Base-by-base conservation (phyloP, 371 early-diverging fungal species). In the Mucor circinelloides region DNA sequence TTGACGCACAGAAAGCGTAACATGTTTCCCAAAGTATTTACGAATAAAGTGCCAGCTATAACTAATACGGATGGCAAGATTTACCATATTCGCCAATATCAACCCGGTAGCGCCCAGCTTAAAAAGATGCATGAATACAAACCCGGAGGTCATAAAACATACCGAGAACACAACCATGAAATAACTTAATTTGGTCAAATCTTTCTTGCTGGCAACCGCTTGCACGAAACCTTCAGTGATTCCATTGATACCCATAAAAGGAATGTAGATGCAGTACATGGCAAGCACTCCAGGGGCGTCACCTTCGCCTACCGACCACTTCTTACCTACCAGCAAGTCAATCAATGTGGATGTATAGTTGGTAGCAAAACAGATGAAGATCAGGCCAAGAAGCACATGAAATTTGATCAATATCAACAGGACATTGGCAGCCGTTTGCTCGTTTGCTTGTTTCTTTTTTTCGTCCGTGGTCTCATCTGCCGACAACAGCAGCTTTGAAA, bases 201-300 rank as follows among this genome's bases (percentile, higher is more conserved):
- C 89, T 2, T 72, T 67, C 48, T 85, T 79, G 6, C 86, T 79
- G 0, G 93, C 97, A 2, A 94, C 92, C 3, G 94, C 92, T 65
- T 95, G 95, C 17, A 96, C 88, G 71, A 96, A 97, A 0, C 93
- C 94, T 76, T 99, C 99, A 0, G 94, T 90, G 55, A 98, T 90
- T 1, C 99, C 99, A 72, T 99, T 99, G 54, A 96, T 67, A 15
- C 95, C 97, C 93, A 98, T 92, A 54, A 97, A 70, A 0, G 98
- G 98, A 2, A 99, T 88, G 77, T 95, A 96, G 52, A 89, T 69
- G 65, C 95, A 95, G 71, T 96, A 98, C 10, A 85, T 71, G 0
- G 90, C 81, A 31, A 97, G 76, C 6, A 84, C 90, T 7, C 79
- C 59, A 5, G 85, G 87, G 0, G 89, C 87, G 46, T 77, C 67